Percentiles rank a stretch among this genome's conserved stretches.
Evolutionary conservation across 2,329 filamentous ascomycete genomes (phyloP).

Genomic region (Ophiosphaerella herpotricha): DNA sequence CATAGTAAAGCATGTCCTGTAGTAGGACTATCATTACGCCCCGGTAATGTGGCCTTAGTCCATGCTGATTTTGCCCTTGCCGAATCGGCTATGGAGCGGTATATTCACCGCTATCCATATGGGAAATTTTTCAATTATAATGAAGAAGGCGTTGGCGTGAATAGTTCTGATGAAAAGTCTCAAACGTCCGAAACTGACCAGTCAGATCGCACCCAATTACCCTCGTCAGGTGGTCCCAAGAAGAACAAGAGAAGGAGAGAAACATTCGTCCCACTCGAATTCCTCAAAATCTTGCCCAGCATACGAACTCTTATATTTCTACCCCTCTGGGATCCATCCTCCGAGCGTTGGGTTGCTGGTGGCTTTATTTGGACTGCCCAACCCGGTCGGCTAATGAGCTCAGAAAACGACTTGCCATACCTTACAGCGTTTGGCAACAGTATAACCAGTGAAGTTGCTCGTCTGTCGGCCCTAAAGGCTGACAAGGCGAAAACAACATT

Average conservation of each 20-base stretch:
- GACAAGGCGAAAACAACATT: conserved; percentile 48
- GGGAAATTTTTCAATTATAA: conserved; percentile 45
- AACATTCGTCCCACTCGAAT: conserved; percentile 38
- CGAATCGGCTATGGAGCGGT: conserved; percentile 40
- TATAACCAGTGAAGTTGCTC: conserved; percentile 40
- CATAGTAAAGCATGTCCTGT: conserved; percentile 33
- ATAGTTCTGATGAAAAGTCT: conserved; percentile 38
- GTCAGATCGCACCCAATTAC: conserved; percentile 26
- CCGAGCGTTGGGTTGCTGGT: conserved; percentile 39
- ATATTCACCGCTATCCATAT: conserved; percentile 38
- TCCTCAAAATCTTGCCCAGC: conserved; percentile 38
- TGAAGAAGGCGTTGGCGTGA: conserved; percentile 37
- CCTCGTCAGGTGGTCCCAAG: conserved; percentile 10
- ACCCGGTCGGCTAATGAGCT: conserved; percentile 35
- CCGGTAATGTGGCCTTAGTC: conserved; percentile 19
- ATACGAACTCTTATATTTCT: conserved; percentile 44
- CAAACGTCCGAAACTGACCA: conserved; percentile 36
- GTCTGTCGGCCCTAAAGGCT: conserved; percentile 35
- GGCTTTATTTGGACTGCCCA: conserved; percentile 41
- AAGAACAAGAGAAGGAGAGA: conserved; percentile 30
- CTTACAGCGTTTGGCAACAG: conserved; percentile 42
- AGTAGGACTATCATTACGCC: conserved; percentile 26
- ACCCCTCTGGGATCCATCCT: conserved; percentile 43
- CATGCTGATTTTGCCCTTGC: conserved; percentile 38
- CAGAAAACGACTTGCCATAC: conserved; percentile 39